Conservation (phyloP, 305 asterid species). For the Solanum hybrid region DNA sequence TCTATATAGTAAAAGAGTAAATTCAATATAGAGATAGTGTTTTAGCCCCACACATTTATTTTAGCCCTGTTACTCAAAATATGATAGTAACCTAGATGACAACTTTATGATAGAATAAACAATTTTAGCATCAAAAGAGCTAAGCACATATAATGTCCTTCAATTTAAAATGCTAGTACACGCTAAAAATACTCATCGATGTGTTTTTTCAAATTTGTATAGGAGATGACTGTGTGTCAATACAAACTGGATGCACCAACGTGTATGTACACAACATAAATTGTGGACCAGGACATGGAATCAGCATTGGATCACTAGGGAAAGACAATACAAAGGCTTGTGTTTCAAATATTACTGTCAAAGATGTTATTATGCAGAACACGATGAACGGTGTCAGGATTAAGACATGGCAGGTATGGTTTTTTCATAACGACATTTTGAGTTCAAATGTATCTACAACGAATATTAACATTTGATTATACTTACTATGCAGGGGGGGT, state of each 20-base stretch:
- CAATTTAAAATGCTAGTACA: background rate
- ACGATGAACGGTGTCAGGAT: conserved; percentile 91
- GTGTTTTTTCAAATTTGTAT: background rate
- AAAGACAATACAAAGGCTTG: conserved; percentile 83
- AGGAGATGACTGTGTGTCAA: conserved; percentile 96
- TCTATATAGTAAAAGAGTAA: conserved; percentile 5
- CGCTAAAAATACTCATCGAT: background rate
- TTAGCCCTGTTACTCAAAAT: background rate
- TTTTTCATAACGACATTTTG: background rate
- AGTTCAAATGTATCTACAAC: background rate
- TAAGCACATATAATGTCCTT: background rate
- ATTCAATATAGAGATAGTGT: background rate
- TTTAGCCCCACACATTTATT: conserved; percentile 2
- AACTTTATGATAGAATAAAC: background rate
- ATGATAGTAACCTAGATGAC: background rate
- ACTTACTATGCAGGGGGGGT: conserved; percentile 54
- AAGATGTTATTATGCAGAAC: conserved; percentile 57
- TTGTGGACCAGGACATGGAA: conserved; percentile 99
- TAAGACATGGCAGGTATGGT: conserved; percentile 92
- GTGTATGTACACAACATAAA: conserved; percentile 66
- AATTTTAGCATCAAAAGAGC: background rate
- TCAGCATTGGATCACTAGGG: conserved; percentile 91
- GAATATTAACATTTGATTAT: background rate
- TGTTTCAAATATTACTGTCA: conserved; percentile 84
- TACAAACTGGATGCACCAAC: conserved; percentile 94